phyloP scores from a whole-genome alignment of 352 stramenopile species.

The Halophytophthora batemanensis region DNA sequence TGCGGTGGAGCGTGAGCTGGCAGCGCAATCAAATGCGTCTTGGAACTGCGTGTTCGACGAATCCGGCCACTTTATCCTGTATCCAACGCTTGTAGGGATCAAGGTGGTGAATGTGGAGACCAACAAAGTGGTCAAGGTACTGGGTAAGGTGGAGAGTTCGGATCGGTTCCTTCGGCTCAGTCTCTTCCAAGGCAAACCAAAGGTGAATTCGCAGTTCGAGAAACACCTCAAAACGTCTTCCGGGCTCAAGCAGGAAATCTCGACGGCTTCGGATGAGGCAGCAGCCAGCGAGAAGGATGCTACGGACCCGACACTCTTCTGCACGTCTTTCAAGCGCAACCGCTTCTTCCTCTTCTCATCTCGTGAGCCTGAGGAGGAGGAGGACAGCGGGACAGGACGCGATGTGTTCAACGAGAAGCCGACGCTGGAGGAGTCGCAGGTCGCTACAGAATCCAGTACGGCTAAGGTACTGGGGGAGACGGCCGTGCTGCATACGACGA shows the following conservation, averaged over 20 bases:
- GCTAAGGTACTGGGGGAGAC: conserved; percentile 64
- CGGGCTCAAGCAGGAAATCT: conserved; percentile 43
- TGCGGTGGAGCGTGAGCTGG: conserved; percentile 83
- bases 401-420: conserved; percentile 99
- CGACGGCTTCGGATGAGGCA: conserved; percentile 59
- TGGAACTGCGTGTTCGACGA: conserved; percentile 95
- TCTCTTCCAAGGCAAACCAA: conserved; percentile 94
- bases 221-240: conserved; percentile 57
- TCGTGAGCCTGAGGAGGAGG: conserved; percentile 87
- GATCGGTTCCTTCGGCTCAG: conserved; percentile 93
- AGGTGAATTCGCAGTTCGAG: conserved; percentile 96
- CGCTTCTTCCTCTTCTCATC: conserved; percentile 98
- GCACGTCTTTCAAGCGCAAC: conserved; percentile 85
- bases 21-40: conserved; percentile 31
- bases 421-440: conserved; percentile 90
- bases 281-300: conserved; percentile 25
- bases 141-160: conserved; percentile 95
- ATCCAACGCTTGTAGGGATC: conserved; percentile 95
- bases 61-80: conserved; percentile 94
- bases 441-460: conserved; percentile 73
- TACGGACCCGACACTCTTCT: conserved; percentile 87
- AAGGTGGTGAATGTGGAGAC: conserved; percentile 96
- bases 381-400: conserved; percentile 54
- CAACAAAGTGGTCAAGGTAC: conserved; percentile 89
- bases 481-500: conserved; percentile 96